Base-by-base conservation (phyloP, 1,284 basidiomycete species). In the Apiotrichum porosum region DNA sequence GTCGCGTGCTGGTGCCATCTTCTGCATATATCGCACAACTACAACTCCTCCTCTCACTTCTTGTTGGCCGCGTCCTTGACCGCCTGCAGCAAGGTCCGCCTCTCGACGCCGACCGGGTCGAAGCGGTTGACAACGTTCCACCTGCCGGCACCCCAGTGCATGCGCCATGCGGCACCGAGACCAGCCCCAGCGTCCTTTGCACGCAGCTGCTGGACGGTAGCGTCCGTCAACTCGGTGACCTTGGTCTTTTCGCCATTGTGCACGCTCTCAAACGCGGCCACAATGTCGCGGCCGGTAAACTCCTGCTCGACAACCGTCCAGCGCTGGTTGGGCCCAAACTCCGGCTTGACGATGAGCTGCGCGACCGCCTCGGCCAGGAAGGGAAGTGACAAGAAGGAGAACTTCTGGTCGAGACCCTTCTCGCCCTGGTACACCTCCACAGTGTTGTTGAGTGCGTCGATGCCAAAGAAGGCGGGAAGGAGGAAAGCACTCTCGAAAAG, bases 111-210 rank as follows among this genome's bases (percentile, higher is more conserved):
- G 13, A 26, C 17, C 8, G 49, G 40, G 30, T 42, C 36, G 26
- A 37, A 51, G 14, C 13, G 23, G 40, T 51, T 51, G 22, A 9
- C 12, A 2, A 21, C 32, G n/a, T 38, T 42, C 22, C 35, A 51
- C 24, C 39, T 35, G 18, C 49, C 49, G 18, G 26, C 26, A 14
- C 44, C 49, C 49, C 49, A 51, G 44, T 46, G 49, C 23, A 42
- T 39, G 24, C 44, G 34, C 49, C 49, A 51, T n/a, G 35, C 34
- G 9, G 44, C 49, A 15, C 49, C 44, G 15, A 51, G 40, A 4
- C 39, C 49, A 1, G 17, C 31, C 3, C 15, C 44, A 4, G 38
- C 30, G 30, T 31, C 26, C n/a, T 26, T 19, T 13, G 36, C 18
- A 21, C 42, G 42, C 13, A 21, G 17, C n/a, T 19, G 30, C 24